Conservation (phyloP, 768 basidiomycete genomes). For the Tulasnella sp. region DNA sequence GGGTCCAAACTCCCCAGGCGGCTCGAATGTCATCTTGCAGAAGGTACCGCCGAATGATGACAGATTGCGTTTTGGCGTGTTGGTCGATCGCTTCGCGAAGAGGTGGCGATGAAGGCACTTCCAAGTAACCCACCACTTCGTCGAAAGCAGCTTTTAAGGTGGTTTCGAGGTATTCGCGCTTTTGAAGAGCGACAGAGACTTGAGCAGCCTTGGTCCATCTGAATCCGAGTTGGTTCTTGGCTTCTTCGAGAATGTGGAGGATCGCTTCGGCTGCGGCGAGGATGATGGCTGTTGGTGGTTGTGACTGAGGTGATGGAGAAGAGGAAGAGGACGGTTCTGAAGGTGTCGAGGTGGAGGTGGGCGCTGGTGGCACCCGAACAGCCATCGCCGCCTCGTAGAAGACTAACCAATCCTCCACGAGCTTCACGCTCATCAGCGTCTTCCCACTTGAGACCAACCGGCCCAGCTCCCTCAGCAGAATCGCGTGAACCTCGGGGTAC, state of each 20-base stretch:
- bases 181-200: neutral
- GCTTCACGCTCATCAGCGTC: neutral
- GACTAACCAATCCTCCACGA: neutral
- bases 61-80: neutral
- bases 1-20: neutral
- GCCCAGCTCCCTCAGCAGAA: neutral
- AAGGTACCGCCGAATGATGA: neutral
- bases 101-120: neutral
- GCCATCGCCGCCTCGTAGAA: neutral
- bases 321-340: neutral
- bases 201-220: neutral
- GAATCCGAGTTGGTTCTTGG: neutral
- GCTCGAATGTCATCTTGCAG: neutral
- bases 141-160: neutral
- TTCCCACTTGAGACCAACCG: slow-evolving; percentile 1
- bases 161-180: neutral
- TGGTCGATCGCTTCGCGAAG: neutral
- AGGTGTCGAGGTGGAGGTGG: neutral
- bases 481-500: neutral
- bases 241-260: neutral
- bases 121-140: neutral
- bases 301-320: neutral
- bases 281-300: neutral
- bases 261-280: neutral
- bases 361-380: neutral